These are phyloP conservation scores for Aspergillus carlsbadensis DNA, from an alignment of 495 filamentous ascomycete species.

Conservation along the genomic window DNA sequence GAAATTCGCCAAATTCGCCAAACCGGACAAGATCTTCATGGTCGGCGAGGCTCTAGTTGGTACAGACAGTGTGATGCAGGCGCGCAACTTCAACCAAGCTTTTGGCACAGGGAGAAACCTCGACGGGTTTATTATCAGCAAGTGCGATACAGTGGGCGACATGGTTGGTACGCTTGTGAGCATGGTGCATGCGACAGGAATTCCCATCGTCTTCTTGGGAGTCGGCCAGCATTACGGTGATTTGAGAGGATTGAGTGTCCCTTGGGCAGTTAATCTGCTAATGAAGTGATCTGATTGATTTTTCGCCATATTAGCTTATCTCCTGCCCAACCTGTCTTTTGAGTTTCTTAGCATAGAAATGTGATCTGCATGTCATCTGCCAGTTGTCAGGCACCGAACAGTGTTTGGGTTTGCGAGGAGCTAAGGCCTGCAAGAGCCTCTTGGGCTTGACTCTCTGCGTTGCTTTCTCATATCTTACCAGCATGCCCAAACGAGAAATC, in stretches of 20 bases:
- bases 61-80: slow-evolving; percentile 91
- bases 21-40: slow-evolving; percentile 98
- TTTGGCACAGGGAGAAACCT: slow-evolving; percentile 79
- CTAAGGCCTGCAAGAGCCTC: no score
- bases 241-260: slow-evolving; percentile 86
- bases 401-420: no score
- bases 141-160: slow-evolving; percentile 97
- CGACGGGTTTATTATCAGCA: slow-evolving; percentile 97
- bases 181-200: slow-evolving; percentile 96
- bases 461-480: no score
- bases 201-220: slow-evolving; percentile 90
- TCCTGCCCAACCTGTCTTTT: background rate
- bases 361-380: background rate
- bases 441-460: no score
- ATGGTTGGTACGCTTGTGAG: slow-evolving; percentile 97
- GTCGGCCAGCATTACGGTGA: slow-evolving; percentile 98
- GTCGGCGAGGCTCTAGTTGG: slow-evolving; percentile 97
- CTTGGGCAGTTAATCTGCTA: slow-evolving; percentile 82
- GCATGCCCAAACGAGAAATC: no score
- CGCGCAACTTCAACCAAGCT: slow-evolving; percentile 88
- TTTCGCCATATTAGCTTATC: background rate
- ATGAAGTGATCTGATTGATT: slow-evolving; percentile 49
- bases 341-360: background rate
- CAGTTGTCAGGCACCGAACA: no score
- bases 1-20: slow-evolving; percentile 94